These are phyloP conservation scores for Daldinia bambusicola DNA, from an alignment of 495 filamentous ascomycete species.

Conservation along the genomic window DNA sequence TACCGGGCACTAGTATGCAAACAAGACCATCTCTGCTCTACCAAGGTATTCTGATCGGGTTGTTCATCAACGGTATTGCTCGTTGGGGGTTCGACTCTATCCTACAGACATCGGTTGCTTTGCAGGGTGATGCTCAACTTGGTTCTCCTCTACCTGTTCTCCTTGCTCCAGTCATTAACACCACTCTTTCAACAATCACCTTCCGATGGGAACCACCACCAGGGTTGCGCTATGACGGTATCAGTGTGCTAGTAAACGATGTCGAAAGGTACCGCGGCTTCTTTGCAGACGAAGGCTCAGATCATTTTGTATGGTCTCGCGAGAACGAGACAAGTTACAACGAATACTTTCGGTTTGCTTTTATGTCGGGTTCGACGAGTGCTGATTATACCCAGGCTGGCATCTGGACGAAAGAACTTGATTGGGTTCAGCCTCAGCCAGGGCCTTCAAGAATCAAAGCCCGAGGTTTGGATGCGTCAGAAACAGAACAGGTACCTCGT, in stretches of 20 bases:
- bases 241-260: conserved; percentile 92
- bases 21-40: conserved; percentile 82
- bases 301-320: conserved; percentile 60
- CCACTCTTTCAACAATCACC: conserved; percentile 58
- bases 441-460: conserved; percentile 57
- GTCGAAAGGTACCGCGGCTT: conserved; percentile 83
- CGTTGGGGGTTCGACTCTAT: conserved; percentile 93
- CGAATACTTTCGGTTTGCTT: conserved; percentile 89
- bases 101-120: conserved; percentile 79
- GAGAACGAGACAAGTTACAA: conserved; percentile 55
- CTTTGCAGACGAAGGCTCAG: conserved; percentile 57
- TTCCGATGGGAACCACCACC: conserved; percentile 62
- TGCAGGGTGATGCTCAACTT: conserved; percentile 76
- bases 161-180: conserved; percentile 56
- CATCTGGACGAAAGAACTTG: conserved; percentile 73
- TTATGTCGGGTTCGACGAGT: conserved; percentile 72
- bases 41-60: conserved; percentile 86
- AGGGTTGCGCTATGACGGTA: conserved; percentile 76
- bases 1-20: conserved; percentile 85
- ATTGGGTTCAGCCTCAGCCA: conserved; percentile 69
- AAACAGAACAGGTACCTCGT: conserved; percentile 29
- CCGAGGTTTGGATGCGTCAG: conserved; percentile 33
- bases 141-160: conserved; percentile 76
- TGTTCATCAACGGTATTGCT: conserved; percentile 92
- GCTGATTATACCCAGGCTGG: conserved; percentile 86